Conservation (phyloP, 2,329 filamentous ascomycete genomes). For the Dendrostoma leiphaemia region DNA sequence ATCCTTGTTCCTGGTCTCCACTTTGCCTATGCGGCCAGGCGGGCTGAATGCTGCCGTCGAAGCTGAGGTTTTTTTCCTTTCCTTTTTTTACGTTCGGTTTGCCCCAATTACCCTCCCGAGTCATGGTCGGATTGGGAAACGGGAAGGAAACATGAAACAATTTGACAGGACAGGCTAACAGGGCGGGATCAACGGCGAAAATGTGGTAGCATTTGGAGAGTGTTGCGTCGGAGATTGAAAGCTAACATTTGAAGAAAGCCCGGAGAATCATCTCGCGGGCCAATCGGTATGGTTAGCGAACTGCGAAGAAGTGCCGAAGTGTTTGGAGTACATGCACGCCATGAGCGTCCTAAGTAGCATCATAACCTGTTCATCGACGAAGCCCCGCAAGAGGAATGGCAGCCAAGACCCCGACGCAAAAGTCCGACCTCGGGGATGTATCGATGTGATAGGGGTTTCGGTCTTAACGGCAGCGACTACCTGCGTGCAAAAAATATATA, state of each 20-base stretch:
- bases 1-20: not conserved
- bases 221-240: not conserved
- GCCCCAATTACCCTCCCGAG: not conserved
- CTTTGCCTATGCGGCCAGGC: not conserved
- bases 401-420: too few relatives aligned
- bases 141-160: slow-evolving; percentile 1
- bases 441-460: too few relatives aligned
- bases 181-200: too few relatives aligned
- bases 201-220: not conserved
- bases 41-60: not conserved
- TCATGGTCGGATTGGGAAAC: not conserved
- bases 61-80: too few relatives aligned
- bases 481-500: too few relatives aligned
- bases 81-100: not conserved
- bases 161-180: too few relatives aligned
- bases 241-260: not conserved
- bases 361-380: too few relatives aligned
- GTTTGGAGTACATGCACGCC: not conserved
- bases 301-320: too few relatives aligned
- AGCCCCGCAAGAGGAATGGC: too few relatives aligned
- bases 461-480: too few relatives aligned
- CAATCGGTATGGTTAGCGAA: slow-evolving; percentile 7
- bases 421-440: too few relatives aligned
- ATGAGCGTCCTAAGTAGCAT: too few relatives aligned
- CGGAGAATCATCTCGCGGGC: not conserved